phyloP scores from a whole-genome alignment of 768 basidiomycete genomes.

The Kwoniella newhampshirensis region DNA sequence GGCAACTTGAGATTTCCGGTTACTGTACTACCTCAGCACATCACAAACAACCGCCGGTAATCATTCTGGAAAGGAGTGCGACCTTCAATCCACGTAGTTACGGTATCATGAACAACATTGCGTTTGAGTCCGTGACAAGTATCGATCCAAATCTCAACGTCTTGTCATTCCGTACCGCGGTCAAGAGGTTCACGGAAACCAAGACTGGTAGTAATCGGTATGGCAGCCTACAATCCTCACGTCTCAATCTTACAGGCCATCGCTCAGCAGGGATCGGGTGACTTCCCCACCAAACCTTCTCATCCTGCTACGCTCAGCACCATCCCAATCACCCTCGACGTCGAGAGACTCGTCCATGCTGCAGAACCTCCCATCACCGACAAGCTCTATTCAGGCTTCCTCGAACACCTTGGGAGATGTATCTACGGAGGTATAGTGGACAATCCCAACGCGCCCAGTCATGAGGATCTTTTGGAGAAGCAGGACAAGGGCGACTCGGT shows the following conservation, averaged over 20 bases:
- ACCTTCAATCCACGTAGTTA: too few relatives aligned
- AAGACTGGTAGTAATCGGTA: too few relatives aligned
- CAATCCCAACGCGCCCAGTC: constrained; percentile 39
- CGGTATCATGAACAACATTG: too few relatives aligned
- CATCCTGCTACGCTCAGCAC: constrained; percentile 30
- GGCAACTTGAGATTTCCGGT: too few relatives aligned
- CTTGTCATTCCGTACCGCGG: too few relatives aligned
- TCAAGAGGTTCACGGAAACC: too few relatives aligned
- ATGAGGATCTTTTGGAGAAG: constrained; percentile 27
- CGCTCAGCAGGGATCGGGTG: constrained; percentile 2
- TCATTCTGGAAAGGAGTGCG: too few relatives aligned
- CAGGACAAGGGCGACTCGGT: constrained; percentile 51
- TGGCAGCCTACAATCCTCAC: constrained; percentile 14
- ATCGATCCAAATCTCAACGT: too few relatives aligned
- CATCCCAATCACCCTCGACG: constrained; percentile 55
- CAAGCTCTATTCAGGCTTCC: constrained; percentile 61
- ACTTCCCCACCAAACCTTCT: constrained; percentile 2
- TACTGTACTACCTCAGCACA: too few relatives aligned
- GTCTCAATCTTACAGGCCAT: constrained; percentile 10
- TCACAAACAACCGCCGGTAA: too few relatives aligned
- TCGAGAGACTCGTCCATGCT: constrained; percentile 55
- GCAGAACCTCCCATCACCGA: constrained; percentile 57
- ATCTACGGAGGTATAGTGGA: constrained; percentile 53
- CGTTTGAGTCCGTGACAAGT: too few relatives aligned
- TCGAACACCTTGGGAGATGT: constrained; percentile 61